phyloP scores from a whole-genome alignment of 345 rosid species.

The Camelina sativa region DNA sequence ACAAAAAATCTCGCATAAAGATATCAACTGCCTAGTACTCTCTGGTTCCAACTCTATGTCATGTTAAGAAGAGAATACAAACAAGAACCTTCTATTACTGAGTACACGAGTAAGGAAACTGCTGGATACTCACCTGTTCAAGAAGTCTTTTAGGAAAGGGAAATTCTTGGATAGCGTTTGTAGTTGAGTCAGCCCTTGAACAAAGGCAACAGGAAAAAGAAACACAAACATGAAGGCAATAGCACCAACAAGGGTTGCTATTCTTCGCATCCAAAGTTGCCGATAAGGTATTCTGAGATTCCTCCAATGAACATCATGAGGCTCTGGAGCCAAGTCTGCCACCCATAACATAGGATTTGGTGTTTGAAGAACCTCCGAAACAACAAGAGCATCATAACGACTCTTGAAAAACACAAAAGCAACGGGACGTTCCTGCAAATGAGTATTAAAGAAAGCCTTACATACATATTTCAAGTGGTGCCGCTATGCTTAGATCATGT shows the following conservation, averaged over 20 bases:
- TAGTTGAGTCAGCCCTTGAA: constrained; percentile 85
- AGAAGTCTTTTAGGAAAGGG: constrained; percentile 65
- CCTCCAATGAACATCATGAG: constrained; percentile 90
- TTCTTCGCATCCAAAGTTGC: constrained; percentile 88
- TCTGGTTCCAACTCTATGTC: background rate
- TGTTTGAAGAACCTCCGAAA: constrained; percentile 82
- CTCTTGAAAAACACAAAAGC: constrained; percentile 95
- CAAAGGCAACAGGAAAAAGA: constrained; percentile 74
- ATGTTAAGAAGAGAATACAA: constrained; percentile 15
- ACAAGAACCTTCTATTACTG: constrained; percentile 21
- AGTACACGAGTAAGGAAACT: constrained; percentile 8
- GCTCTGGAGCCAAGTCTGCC: constrained; percentile 88
- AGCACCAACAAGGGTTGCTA: constrained; percentile 66
- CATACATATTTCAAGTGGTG: background rate
- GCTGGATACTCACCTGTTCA: constrained; percentile 59
- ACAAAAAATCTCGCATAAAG: background rate
- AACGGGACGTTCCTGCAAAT: constrained; percentile 76
- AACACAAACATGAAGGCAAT: constrained; percentile 74
- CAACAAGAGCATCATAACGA: constrained; percentile 82
- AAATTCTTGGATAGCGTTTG: constrained; percentile 54
- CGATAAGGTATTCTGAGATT: constrained; percentile 78
- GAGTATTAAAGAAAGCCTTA: constrained; percentile 24
- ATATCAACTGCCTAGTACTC: constrained; percentile 7
- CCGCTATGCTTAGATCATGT: background rate
- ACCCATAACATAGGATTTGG: constrained; percentile 96